phyloP scores from a whole-genome alignment of 345 rosid genomes.

The Capsella bursapastoris region DNA sequence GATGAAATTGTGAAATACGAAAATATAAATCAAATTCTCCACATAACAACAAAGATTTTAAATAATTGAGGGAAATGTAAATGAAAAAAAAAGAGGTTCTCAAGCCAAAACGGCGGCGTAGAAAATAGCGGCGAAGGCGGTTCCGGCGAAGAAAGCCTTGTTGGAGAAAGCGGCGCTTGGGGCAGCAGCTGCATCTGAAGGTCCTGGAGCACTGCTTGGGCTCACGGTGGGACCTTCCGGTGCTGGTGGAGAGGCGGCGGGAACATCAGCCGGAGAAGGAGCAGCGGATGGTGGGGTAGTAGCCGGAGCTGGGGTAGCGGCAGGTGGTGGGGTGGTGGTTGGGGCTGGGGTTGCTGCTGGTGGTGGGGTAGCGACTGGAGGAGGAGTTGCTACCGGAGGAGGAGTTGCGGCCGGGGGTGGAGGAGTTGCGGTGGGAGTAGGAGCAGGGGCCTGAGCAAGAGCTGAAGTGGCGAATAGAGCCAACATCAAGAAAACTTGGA shows the following conservation, averaged over 20 bases:
- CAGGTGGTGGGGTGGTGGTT: constrained; percentile 41
- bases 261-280: constrained; percentile 43
- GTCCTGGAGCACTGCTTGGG: constrained; percentile 37
- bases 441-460: constrained; percentile 44
- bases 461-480: constrained; percentile 41
- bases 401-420: constrained; percentile 21
- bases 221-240: constrained; percentile 33
- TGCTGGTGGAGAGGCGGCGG: constrained; percentile 41
- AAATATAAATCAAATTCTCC: constrained; percentile 43
- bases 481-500: constrained; percentile 35
- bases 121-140: constrained; percentile 58
- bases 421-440: constrained; percentile 40
- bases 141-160: constrained; percentile 53
- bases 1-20: constrained; percentile 19
- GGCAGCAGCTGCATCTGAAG: constrained; percentile 33
- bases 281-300: constrained; percentile 33
- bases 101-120: constrained; percentile 53
- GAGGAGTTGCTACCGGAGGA: constrained; percentile 28
- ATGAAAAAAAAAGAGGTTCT: not conserved
- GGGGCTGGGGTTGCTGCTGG: constrained; percentile 34
- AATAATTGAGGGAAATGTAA: constrained; percentile 13
- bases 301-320: constrained; percentile 35
- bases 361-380: constrained; percentile 38
- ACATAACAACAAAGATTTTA: constrained; percentile 32
- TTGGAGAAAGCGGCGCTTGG: constrained; percentile 39